Evolutionary conservation across 225 moss, liverwort and hornwort genomes (phyloP).

Genomic region (Pseudisothecium myosuroides): DNA sequence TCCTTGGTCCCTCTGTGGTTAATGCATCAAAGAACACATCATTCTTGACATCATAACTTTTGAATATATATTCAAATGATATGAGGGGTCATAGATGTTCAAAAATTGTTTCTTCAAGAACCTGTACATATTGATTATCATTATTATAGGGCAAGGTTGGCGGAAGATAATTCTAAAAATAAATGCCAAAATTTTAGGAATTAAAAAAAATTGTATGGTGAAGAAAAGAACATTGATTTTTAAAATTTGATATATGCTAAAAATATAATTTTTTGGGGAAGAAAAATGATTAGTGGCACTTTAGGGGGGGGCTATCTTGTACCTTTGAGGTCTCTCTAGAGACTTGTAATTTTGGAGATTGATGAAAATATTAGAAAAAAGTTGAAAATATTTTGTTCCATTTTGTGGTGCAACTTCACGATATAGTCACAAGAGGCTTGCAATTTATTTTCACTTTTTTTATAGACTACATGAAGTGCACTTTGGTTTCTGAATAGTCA

Average conservation of each 20-base stretch:
- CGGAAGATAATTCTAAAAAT: not conserved
- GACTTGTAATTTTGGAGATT: rapidly evolving
- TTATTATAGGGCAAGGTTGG: rapidly evolving
- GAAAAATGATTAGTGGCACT: rapidly evolving
- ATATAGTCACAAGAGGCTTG: not conserved
- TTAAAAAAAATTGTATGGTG: not conserved
- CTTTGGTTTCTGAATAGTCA: not conserved
- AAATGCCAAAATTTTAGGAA: not conserved
- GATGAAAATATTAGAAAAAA: not conserved
- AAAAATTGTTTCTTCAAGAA: not conserved
- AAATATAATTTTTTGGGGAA: too few relatives aligned
- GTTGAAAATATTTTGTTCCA: not conserved
- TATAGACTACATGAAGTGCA: not conserved
- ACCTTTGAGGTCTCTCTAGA: not conserved
- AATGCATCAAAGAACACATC: not conserved
- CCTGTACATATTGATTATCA: rapidly evolving
- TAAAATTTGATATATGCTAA: too few relatives aligned
- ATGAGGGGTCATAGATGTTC: not conserved
- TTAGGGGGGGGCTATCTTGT: not conserved
- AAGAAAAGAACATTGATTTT: not conserved
- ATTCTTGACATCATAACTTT: too few relatives aligned
- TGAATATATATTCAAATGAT: not conserved
- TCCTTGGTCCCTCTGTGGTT: rapidly evolving
- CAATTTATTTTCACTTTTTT: rapidly evolving
- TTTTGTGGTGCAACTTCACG: rapidly evolving